Evolutionary conservation across 352 stramenopile genomes (phyloP), one percentile per base, ranked within the genome.

Genomic region (Detonula confervacea): DNA sequence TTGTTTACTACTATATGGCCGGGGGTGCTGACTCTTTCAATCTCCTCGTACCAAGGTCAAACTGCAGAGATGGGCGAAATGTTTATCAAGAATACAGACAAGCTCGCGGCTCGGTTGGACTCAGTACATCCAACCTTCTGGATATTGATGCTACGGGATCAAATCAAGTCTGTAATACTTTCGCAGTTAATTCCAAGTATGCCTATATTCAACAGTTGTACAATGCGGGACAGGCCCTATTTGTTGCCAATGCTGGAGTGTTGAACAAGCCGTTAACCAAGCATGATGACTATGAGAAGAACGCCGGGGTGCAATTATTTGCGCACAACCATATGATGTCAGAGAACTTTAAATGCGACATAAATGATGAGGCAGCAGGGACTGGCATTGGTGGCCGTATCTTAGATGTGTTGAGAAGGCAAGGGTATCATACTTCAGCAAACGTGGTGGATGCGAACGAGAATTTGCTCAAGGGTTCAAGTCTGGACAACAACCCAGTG

Each of bases 11-110:
- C 8, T 72, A 90, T 47, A 52, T 91, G n/a, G 24, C 42, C 33
- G 87, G 85, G 12, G 88, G 80, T 6, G 60, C 62, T 1, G 88
- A 94, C 60, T 84, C 67, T 16, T 92, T 85, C 72, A 91, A 89
- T 57, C 20, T 91, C 35, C 47, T 93, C 35, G 86, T 88, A 52
- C 86, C 86, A 3, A 73, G 75, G 51, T n/a, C 20, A 12, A 60
- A 83, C 22, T 88, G 86, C 64, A 22, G n/a, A 51, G 44, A 60
- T 5, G 64, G 14, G 55, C 44, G 44, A 52, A 67, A 80, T 77
- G 51, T 89, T 42, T 72, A 82, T 30, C 51, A 42, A 25, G 52
- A 89, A 60, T 90, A 89, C 60, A 30, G 47, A 25, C 27, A 68
- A 20, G 77, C 82, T 5, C 59, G 84, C 24, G 60, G 52, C n/a